Conservation (phyloP, 1,284 basidiomycete species). For the Pterulicium gracile region DNA sequence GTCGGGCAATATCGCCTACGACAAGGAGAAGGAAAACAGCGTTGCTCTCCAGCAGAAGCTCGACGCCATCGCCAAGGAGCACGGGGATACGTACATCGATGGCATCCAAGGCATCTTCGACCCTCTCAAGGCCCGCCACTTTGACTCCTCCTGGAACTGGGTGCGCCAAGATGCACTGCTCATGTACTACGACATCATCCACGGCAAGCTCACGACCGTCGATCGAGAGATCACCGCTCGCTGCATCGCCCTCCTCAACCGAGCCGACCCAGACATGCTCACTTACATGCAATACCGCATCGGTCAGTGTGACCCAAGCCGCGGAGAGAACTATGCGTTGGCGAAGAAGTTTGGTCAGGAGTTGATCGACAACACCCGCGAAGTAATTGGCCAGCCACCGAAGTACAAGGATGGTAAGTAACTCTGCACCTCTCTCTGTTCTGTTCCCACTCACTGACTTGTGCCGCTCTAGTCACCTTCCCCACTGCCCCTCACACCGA, state of each 20-base stretch:
- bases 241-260: constrained; percentile 95
- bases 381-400: constrained; percentile 75
- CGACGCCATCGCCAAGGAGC: constrained; percentile 82
- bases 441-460: background rate
- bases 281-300: constrained; percentile 96
- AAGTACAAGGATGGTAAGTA: constrained; percentile 87
- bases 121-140: constrained; percentile 91
- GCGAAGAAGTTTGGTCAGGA: constrained; percentile 97
- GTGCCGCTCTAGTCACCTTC: constrained; percentile 70
- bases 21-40: constrained; percentile 72
- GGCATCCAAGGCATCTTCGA: constrained; percentile 94
- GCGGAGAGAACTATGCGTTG: constrained; percentile 86
- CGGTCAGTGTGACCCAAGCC: constrained; percentile 69
- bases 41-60: constrained; percentile 75
- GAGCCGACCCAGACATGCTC: constrained; percentile 85
- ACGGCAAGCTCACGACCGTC: constrained; percentile 86
- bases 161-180: constrained; percentile 90
- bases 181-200: constrained; percentile 98
- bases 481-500: constrained; percentile 96
- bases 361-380: constrained; percentile 88
- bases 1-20: constrained; percentile 81
- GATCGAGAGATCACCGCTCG: constrained; percentile 95
- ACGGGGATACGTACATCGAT: constrained; percentile 88
- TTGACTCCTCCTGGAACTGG: constrained; percentile 99
- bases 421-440: constrained; percentile 3